phyloP scores from a whole-genome alignment of 2,329 filamentous ascomycete genomes.

The Corynespora cassiicola region DNA sequence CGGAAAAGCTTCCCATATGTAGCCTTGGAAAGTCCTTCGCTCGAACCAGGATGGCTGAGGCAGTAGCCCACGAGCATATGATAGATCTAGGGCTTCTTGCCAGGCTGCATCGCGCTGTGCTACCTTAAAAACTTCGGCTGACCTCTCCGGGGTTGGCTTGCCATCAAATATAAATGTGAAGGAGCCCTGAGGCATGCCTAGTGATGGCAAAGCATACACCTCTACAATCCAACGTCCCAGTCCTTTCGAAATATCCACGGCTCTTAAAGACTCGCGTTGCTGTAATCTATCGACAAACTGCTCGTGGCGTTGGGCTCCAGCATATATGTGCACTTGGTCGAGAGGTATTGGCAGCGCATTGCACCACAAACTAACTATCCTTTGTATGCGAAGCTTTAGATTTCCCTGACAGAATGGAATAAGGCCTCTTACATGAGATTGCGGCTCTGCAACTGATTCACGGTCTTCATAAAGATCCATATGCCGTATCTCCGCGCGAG shows the following conservation, averaged over 20 bases:
- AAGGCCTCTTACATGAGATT: slow-evolving; percentile 11
- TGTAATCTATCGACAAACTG: too few relatives aligned
- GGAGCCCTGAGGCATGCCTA: neutral
- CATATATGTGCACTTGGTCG: neutral
- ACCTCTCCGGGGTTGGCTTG: neutral
- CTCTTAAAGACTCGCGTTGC: too few relatives aligned
- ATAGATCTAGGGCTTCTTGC: neutral
- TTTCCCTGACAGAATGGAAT: slow-evolving; percentile 12
- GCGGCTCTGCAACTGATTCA: neutral
- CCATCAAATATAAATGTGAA: neutral
- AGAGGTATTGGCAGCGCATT: neutral
- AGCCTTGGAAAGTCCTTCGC: too few relatives aligned
- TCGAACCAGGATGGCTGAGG: too few relatives aligned
- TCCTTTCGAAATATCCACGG: too few relatives aligned
- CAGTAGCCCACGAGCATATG: too few relatives aligned
- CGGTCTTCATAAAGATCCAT: slow-evolving; percentile 4
- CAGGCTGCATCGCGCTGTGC: neutral
- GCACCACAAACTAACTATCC: neutral
- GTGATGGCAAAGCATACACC: neutral
- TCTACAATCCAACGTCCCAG: neutral
- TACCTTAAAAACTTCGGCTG: neutral
- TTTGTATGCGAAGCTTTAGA: slow-evolving; percentile 3
- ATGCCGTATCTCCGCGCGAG: slow-evolving; percentile 2
- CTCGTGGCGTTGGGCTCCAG: too few relatives aligned
- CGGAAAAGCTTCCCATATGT: too few relatives aligned